Evolutionary conservation across 768 basidiomycete species (phyloP).

Genomic region (Gloeopeniophorella convolvens): DNA sequence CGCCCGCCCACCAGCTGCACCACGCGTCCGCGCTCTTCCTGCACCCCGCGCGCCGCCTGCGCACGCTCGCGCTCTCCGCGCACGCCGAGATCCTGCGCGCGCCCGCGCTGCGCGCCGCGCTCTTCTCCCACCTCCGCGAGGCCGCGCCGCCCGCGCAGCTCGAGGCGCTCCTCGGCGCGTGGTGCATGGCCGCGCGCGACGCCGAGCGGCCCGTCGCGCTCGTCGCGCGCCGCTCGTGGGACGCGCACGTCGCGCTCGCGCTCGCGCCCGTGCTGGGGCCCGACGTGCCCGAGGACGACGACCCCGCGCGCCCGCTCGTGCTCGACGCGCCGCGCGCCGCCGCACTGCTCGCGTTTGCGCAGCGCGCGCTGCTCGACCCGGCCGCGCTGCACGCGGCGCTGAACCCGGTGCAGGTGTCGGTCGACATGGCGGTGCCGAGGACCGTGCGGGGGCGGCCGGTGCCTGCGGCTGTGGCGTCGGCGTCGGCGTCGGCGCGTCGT

Average conservation of each 20-base stretch:
- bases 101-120: conserved; percentile 38
- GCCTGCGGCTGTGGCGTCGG: conserved; percentile 23
- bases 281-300: neutral
- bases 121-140: conserved; percentile 46
- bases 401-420: conserved; percentile 53
- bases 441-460: conserved; percentile 29
- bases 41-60: conserved; percentile 74
- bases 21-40: conserved; percentile 78
- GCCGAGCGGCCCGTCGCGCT: conserved; percentile 55
- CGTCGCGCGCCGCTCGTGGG: conserved; percentile 51
- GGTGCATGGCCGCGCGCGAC: conserved; percentile 69
- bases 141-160: conserved; percentile 42
- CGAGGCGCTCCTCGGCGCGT: conserved; percentile 60
- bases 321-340: conserved; percentile 30
- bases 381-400: conserved; percentile 48
- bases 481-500: conserved; percentile 20
- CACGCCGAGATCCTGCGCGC: conserved; percentile 64
- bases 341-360: conserved; percentile 44
- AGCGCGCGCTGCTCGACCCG: conserved; percentile 55
- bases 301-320: conserved; percentile 21
- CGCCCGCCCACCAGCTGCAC: conserved; percentile 51
- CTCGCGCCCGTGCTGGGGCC: neutral
- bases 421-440: conserved; percentile 29
- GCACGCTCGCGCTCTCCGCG: conserved; percentile 48
- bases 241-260: conserved; percentile 26